Conservation (phyloP, 345 rosid species). For the Eucalyptus cloeziana region DNA sequence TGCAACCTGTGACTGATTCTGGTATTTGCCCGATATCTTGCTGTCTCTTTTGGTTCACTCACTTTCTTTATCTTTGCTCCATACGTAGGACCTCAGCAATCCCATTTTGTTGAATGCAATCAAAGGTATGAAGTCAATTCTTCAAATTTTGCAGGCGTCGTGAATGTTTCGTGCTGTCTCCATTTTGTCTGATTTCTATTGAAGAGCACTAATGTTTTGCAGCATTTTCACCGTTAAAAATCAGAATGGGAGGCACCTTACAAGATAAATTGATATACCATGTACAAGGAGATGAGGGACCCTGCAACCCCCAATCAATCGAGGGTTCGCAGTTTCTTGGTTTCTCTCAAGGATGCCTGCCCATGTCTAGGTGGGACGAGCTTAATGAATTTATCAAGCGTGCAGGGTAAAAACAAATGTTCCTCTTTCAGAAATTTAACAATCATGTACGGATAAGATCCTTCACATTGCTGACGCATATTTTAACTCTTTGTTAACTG, state of each 20-base stretch:
- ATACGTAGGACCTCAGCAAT: conserved; percentile 48
- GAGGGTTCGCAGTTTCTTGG: conserved; percentile 36
- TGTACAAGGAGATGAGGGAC: conserved; percentile 8
- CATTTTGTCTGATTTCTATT: not conserved
- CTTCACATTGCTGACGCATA: not conserved
- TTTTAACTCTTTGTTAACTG: not conserved
- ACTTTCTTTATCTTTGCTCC: not conserved
- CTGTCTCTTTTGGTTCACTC: not conserved
- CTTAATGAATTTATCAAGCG: conserved; percentile 35
- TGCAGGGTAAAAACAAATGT: conserved; percentile 28
- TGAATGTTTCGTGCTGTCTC: not conserved
- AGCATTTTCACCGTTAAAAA: conserved; percentile 68
- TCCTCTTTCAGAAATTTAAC: not conserved
- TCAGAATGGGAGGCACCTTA: conserved; percentile 75
- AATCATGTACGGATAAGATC: not conserved
- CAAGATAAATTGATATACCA: conserved; percentile 50
- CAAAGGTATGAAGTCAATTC: conserved; percentile 21
- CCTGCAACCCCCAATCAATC: conserved; percentile 27
- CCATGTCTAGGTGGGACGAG: conserved; percentile 62
- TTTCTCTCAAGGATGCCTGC: conserved; percentile 54
- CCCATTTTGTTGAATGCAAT: conserved; percentile 47
- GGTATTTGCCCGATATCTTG: not conserved
- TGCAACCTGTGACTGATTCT: not conserved
- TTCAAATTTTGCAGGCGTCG: not conserved
- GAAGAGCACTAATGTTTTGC: not conserved